These are phyloP conservation scores for Bryum argenteum DNA, from an alignment of 225 moss, liverwort and hornwort genomes.

Conservation along the genomic window DNA sequence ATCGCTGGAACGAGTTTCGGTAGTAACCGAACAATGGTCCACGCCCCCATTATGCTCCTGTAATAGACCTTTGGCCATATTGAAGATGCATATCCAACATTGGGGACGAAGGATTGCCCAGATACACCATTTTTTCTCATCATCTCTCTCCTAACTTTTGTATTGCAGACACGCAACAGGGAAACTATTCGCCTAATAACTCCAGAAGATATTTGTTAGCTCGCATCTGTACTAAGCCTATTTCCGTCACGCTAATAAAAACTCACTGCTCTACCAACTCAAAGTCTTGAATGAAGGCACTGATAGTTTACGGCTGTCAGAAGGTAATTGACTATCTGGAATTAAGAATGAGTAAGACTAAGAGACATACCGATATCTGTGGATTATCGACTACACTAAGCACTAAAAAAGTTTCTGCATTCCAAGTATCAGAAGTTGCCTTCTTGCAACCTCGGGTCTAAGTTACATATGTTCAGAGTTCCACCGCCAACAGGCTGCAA, in stretches of 20 bases:
- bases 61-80: conserved; percentile 28
- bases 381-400: conserved; percentile 7
- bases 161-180: conserved; percentile 7
- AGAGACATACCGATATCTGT: conserved; percentile 13
- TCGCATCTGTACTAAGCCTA: conserved; percentile 12
- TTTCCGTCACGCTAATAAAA: conserved; percentile 4
- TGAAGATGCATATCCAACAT: conserved; percentile 23
- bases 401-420: not conserved
- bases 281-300: conserved; percentile 14
- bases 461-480: not conserved
- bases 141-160: not conserved
- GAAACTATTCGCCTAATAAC: conserved; percentile 11
- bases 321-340: not conserved
- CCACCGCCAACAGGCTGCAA: conserved; percentile 6
- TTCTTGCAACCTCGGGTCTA: conserved; percentile 15
- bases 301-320: not conserved
- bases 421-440: conserved; percentile 25
- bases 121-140: conserved; percentile 13
- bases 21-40: conserved; percentile 27
- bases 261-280: conserved; percentile 1
- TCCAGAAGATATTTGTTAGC: not conserved
- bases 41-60: conserved; percentile 30
- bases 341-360: not conserved
- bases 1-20: conserved; percentile 31
- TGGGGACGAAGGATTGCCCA: conserved; percentile 6